Base-by-base conservation (phyloP, 164 flowering plant species). In the Cinnamomum chago region DNA sequence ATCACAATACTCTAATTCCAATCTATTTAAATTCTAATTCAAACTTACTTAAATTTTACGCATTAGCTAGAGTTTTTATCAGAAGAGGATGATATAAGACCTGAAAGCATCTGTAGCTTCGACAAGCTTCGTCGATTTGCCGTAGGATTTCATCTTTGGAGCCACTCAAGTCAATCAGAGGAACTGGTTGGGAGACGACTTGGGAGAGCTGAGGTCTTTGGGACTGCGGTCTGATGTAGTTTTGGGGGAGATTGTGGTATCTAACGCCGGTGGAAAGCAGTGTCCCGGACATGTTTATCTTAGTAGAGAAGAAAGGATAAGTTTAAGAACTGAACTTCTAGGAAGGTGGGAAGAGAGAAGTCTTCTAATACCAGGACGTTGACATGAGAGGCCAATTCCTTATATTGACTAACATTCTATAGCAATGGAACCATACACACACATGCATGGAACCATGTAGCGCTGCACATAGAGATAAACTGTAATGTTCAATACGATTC, bases 141-240 rank as follows among this genome's bases (percentile, higher is more conserved):
- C 30, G 76, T 0, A 85, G 70, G 9, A 84, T 58, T 25, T 74
- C 62, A 35, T 67, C 3, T 68, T 79, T 73, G 65, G 62, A 35
- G 15, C 73, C 68, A 24, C 81, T 84, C 69, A 93, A 76, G 76
- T 89, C 88, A 62, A 91, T 82, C 7, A 91, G 27, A 2, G 96
- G 93, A 24, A 91, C 81, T 51, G 84, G 68, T 13, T 82, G 82
- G 71, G 83, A 79, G 0, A 67, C 73, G 23, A 91, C 91, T 62
- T 90, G 87, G 0, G 88, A 83, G 20, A 91, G 86, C 5, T 77
- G 81, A 11, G 97, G 97, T 12, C 97, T 74, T 17, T 93, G 92
- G 2, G 92, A 84, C 69, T 79, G 89, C 2, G 93, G 89, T n/a
- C 97, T 69, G 69, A 89, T 62, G 68, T 89, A 93, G 55, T 82